A percentile compares a stretch with the other conserved stretches of the same genome.
Evolutionary conservation across 2,329 filamentous ascomycete genomes (phyloP).

Genomic region (Zopfia rhizophila): DNA sequence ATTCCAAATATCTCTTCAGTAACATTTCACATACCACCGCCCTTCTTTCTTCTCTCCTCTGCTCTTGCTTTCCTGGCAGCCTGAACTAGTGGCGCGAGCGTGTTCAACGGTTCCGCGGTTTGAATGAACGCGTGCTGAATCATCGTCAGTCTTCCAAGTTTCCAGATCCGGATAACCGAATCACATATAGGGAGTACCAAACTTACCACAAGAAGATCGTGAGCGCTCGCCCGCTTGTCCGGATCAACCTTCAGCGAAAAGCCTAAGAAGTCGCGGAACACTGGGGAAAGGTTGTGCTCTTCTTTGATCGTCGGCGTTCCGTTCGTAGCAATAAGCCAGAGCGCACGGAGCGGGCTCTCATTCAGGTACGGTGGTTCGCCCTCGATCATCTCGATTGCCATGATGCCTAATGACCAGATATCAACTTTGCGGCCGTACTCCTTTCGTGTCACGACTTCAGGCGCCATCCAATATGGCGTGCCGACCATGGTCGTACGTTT

Average conservation of each 20-base stretch:
- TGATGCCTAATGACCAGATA: constrained; percentile 98
- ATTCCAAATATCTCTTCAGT: constrained; percentile 29
- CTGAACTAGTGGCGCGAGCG: constrained; percentile 86
- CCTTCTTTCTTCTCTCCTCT: constrained; percentile 72
- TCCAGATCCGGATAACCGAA: constrained; percentile 13
- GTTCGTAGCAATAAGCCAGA: constrained; percentile 97
- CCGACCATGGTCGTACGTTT: constrained; percentile 99
- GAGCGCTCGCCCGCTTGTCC: constrained; percentile 93
- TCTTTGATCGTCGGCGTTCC: constrained; percentile 96
- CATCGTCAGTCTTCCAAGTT: constrained; percentile 25
- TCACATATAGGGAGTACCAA: constrained; percentile 3
- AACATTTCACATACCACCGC: constrained; percentile 50
- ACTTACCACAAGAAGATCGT: constrained; percentile 90
- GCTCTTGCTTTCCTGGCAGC: constrained; percentile 86
- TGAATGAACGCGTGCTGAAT: constrained; percentile 61
- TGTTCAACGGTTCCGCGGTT: constrained; percentile 65
- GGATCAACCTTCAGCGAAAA: constrained; percentile 97
- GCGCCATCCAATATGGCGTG: constrained; percentile 99
- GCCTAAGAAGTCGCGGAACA: constrained; percentile 91
- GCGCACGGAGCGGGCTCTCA: constrained; percentile 88
- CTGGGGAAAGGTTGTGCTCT: constrained; percentile 79
- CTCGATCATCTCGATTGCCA: constrained; percentile 99
- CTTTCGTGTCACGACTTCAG: constrained; percentile 95
- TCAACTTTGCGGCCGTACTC: constrained; percentile 99
- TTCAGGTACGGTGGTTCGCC: constrained; percentile 97